Evolutionary conservation across 2,329 filamentous ascomycete species (phyloP).

Genomic region (Arthrobotrys conoides): DNA sequence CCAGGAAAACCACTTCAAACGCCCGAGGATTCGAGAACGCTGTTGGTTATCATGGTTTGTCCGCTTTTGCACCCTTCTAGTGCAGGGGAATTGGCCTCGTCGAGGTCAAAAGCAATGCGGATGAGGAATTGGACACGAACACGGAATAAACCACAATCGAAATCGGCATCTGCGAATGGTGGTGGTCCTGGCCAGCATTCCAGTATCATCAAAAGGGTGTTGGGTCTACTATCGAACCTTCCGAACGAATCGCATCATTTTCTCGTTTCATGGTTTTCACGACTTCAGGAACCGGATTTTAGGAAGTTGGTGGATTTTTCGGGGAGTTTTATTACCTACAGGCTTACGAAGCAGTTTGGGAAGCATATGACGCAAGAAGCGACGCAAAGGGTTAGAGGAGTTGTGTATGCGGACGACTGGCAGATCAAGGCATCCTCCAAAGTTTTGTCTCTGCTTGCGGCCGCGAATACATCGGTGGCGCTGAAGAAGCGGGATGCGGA

Average conservation of each 20-base stretch:
- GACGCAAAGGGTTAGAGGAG: constrained; percentile 68
- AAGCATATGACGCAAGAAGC: constrained; percentile 65
- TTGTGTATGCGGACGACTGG: constrained; percentile 86
- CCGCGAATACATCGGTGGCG: constrained; percentile 77
- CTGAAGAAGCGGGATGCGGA: constrained; percentile 40
- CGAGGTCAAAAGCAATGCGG: constrained; percentile 32
- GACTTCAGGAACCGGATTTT: constrained; percentile 78
- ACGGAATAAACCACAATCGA: constrained; percentile 64
- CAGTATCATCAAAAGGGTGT: constrained; percentile 84
- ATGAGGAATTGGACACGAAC: constrained; percentile 43
- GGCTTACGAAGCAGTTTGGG: constrained; percentile 79
- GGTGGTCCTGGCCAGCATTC: constrained; percentile 79
- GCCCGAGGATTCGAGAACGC: constrained; percentile 80
- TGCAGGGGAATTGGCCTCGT: constrained; percentile 42
- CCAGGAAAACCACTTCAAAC: constrained; percentile 79
- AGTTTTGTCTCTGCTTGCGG: constrained; percentile 84
- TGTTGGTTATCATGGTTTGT: constrained; percentile 83
- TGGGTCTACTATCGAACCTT: constrained; percentile 84
- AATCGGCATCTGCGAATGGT: constrained; percentile 63
- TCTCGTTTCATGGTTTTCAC: constrained; percentile 83
- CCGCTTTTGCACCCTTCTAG: constrained; percentile 76
- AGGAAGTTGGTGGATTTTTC: constrained; percentile 81
- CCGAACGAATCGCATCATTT: constrained; percentile 82
- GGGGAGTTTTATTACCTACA: constrained; percentile 83
- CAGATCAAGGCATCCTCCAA: constrained; percentile 85